Base-by-base conservation (phyloP, 2,329 filamentous ascomycete species). In the Clonostachys byssicola region DNA sequence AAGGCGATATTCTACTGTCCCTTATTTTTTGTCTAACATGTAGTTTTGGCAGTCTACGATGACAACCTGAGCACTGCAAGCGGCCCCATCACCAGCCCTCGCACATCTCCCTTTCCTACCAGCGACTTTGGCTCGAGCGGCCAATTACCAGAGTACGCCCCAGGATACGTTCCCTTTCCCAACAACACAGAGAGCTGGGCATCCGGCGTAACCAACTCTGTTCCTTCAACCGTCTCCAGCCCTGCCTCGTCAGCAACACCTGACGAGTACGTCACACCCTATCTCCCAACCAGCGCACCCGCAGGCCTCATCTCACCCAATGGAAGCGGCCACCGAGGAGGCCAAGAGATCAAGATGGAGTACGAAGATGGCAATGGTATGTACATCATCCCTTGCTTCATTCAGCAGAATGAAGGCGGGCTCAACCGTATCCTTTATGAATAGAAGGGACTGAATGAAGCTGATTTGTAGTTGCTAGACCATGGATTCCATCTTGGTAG, bases 201-300 rank as follows among this genome's bases (percentile, higher is more conserved):
- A 12, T 60, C 67, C 41, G 62, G 65, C 13, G 63, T 76, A 8
- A 62, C 72, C 20, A 68, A 68, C 45, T 66, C 72, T 36, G 61
- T 75, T 17, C 62, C 72, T 14, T 75, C 75, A 43, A 74, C 68
- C 44, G 74, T 74, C 12, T 77, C 76, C 17, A 79, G 75, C 56
- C 75, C 76, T 16, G 70, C 73, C 4, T 56, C 46, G 52, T 39
- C 36, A 39, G 17, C 10, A 18, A 18, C 36, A 18, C 36, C 36
- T n/a, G 14, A 39, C 14, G 14, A 39, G 36, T 18, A 39, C 14
- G 36, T 46, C 43, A 54, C 56, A 30, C 62, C 55, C 51, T 78
- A 77, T 57, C 73, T 77, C 49, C 71, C 74, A 9, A 74, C 73
- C 20, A 77, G 73, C 52, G 68, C 74, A 17, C 73, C 74, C 14